phyloP scores from a whole-genome alignment of 768 basidiomycete genomes.

The Collybiopsis confluens region DNA sequence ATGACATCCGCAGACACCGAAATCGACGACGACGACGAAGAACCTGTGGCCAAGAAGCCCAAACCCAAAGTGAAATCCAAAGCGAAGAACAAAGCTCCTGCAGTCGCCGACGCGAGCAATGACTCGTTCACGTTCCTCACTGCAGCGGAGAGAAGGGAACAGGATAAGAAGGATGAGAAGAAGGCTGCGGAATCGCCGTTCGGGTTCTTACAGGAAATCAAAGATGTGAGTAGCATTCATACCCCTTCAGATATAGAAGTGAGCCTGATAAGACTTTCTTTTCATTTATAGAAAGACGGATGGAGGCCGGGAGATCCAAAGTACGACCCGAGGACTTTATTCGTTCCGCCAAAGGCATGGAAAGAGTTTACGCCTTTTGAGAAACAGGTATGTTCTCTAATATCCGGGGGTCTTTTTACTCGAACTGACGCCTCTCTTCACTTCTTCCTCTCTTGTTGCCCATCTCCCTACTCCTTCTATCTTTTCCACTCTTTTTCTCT shows the following conservation, averaged over 20 bases:
- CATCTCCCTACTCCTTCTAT: too few species aligned
- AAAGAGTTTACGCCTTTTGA: slow-evolving; percentile 90
- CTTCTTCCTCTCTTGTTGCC: too few species aligned
- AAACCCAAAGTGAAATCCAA: slow-evolving; percentile 27
- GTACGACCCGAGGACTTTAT: slow-evolving; percentile 88
- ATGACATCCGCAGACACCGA: slow-evolving; percentile 25
- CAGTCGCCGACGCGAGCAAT: slow-evolving; percentile 9
- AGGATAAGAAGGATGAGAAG: slow-evolving; percentile 79
- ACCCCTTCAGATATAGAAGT: neutral
- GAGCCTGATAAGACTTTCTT: slow-evolving; percentile 5
- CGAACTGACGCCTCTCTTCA: too few species aligned
- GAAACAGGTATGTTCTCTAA: slow-evolving; percentile 54
- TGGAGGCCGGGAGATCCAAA: slow-evolving; percentile 72
- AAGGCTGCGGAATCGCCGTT: slow-evolving; percentile 75
- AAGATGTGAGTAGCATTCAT: slow-evolving; percentile 50
- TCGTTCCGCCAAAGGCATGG: slow-evolving; percentile 77
- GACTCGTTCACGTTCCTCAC: slow-evolving; percentile 60
- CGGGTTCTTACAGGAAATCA: slow-evolving; percentile 64
- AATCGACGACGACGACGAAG: slow-evolving; percentile 33
- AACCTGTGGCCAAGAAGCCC: slow-evolving; percentile 25
- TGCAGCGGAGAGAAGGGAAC: slow-evolving; percentile 72
- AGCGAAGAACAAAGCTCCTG: slow-evolving; percentile 25
- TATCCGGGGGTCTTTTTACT: too few species aligned
- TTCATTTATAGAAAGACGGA: slow-evolving; percentile 64
- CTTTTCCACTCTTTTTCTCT: neutral